These are phyloP conservation scores for Aspergillus flavus DNA, from an alignment of 2,329 filamentous ascomycete species.

Conservation along the genomic window DNA sequence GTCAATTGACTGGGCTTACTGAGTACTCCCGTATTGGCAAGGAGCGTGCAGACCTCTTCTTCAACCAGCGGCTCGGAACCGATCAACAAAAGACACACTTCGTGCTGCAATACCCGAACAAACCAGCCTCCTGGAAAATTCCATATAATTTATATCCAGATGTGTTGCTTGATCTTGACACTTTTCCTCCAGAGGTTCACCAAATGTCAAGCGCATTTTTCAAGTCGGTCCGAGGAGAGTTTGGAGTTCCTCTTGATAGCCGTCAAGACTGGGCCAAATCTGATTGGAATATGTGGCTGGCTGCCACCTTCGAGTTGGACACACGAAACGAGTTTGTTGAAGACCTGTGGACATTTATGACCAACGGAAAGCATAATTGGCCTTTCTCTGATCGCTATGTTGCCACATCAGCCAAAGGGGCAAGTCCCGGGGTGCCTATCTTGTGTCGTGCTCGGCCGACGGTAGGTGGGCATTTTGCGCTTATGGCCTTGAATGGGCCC, in stretches of 20 bases:
- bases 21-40: constrained; percentile 42
- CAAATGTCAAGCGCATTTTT: constrained; percentile 43
- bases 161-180: constrained; percentile 40
- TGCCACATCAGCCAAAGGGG: constrained; percentile 34
- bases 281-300: constrained; percentile 51
- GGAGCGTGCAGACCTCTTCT: constrained; percentile 39
- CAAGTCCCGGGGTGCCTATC: constrained; percentile 34
- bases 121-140: constrained; percentile 37
- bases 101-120: constrained; percentile 42
- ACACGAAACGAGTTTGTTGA: constrained; percentile 40
- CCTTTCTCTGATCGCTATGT: constrained; percentile 50
- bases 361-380: constrained; percentile 46
- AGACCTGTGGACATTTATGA: constrained; percentile 46
- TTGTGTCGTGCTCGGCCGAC: constrained; percentile 45
- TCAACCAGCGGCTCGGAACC: constrained; percentile 36
- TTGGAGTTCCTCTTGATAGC: constrained; percentile 45
- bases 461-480: constrained; percentile 47
- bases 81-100: constrained; percentile 44
- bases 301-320: constrained; percentile 33
- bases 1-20: constrained; percentile 37
- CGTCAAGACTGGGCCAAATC: constrained; percentile 46
- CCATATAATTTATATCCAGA: constrained; percentile 49
- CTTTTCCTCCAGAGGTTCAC: constrained; percentile 40
- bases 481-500: constrained; percentile 42
- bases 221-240: constrained; percentile 35